Evolutionary conservation across 371 early-diverging fungal species (phyloP).

Genomic region (Apophysomyces ossiformis): DNA sequence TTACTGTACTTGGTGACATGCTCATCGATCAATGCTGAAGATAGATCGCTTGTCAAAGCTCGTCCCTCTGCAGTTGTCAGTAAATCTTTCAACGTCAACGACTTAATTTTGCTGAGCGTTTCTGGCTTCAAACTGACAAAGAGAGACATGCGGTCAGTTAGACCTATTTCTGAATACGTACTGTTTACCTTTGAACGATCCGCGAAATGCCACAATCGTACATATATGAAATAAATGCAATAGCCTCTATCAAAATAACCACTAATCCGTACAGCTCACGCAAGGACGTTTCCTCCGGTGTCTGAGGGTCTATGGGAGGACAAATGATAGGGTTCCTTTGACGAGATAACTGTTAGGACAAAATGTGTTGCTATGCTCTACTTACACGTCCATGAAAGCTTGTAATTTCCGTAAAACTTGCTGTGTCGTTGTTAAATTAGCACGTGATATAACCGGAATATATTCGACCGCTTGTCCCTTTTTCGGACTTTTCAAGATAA

Average conservation of each 20-base stretch:
- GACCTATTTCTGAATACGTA: not conserved
- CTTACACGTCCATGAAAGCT: constrained; percentile 31
- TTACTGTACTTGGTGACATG: constrained; percentile 22
- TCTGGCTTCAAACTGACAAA: constrained; percentile 36
- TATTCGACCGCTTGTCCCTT: constrained; percentile 8
- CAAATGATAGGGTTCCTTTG: constrained; percentile 20
- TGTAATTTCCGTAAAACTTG: constrained; percentile 26
- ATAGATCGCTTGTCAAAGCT: constrained; percentile 62
- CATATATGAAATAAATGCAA: constrained; percentile 73
- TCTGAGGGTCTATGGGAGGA: constrained; percentile 23
- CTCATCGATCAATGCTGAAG: constrained; percentile 64
- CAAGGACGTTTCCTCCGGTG: constrained; percentile 49
- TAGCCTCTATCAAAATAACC: constrained; percentile 64
- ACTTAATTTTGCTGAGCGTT: constrained; percentile 45
- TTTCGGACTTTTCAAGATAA: not conserved
- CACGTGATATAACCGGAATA: constrained; percentile 15
- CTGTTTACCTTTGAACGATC: constrained; percentile 38
- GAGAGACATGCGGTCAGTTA: not conserved
- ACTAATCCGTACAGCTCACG: constrained; percentile 63
- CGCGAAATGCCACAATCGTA: constrained; percentile 65
- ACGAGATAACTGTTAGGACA: not conserved
- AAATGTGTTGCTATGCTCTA: not conserved
- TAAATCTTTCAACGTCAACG: constrained; percentile 62
- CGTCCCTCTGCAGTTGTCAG: constrained; percentile 62
- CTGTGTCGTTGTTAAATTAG: constrained; percentile 19